These are phyloP conservation scores for Debaryomycetaceae sp. DNA, from an alignment of 1,139 yeast genomes.

Conservation along the genomic window DNA sequence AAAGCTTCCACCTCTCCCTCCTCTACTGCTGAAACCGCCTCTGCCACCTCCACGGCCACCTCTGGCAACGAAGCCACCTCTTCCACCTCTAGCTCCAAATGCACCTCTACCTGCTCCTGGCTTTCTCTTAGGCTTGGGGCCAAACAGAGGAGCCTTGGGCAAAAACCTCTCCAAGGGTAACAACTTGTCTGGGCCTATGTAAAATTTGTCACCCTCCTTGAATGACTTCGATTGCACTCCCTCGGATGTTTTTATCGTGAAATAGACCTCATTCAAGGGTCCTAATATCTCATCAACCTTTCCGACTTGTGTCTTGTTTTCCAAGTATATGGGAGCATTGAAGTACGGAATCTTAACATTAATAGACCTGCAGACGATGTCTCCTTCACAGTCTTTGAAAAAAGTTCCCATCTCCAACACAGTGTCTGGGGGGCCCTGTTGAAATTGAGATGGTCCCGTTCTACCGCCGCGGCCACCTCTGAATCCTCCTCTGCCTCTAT, in stretches of 20 bases:
- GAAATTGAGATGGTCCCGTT: slow-evolving; percentile 51
- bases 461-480: slow-evolving; percentile 64
- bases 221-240: slow-evolving; percentile 94
- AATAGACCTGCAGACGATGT: slow-evolving; percentile 92
- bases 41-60: slow-evolving; percentile 19
- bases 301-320: slow-evolving; percentile 92
- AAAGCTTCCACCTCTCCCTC: slow-evolving; percentile 38
- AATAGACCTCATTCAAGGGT: slow-evolving; percentile 92
- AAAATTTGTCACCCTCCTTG: slow-evolving; percentile 94
- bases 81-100: slow-evolving; percentile 43
- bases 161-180: slow-evolving; percentile 93
- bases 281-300: slow-evolving; percentile 98
- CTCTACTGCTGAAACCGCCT: slow-evolving; percentile 31
- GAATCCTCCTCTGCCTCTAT: slow-evolving; percentile 71
- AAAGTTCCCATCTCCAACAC: slow-evolving; percentile 94
- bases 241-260: slow-evolving; percentile 92
- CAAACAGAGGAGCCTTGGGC: slow-evolving; percentile 82
- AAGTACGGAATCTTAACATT: slow-evolving; percentile 95
- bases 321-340: slow-evolving; percentile 97
- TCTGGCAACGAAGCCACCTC: slow-evolving; percentile 17
- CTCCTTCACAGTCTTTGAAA: slow-evolving; percentile 93
- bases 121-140: slow-evolving; percentile 77
- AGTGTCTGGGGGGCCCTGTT: slow-evolving; percentile 90
- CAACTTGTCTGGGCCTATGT: slow-evolving; percentile 90
- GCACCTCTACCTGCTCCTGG: slow-evolving; percentile 47